A percentile compares a stretch with the other conserved stretches of the same genome.
Conservation (phyloP, 805 yeast genomes). For the Kuraishia molischiana region DNA sequence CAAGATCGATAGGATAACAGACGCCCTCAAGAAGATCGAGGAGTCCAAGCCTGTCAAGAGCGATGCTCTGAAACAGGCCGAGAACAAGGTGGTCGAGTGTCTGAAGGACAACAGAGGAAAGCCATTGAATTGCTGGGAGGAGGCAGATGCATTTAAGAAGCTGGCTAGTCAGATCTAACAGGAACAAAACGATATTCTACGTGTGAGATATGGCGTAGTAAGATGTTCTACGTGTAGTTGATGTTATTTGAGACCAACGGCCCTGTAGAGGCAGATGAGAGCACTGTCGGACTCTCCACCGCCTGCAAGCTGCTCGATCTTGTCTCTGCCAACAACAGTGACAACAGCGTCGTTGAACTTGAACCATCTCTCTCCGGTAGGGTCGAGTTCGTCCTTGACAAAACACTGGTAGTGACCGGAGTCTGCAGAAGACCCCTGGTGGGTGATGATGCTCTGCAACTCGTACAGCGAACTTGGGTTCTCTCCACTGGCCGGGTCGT, state of each 20-base stretch:
- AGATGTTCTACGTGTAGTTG: neutral
- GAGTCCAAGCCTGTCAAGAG: conserved; percentile 16
- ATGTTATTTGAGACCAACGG: conserved; percentile 53
- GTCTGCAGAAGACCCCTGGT: conserved; percentile 92
- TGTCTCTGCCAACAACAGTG: conserved; percentile 64
- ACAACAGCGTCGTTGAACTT: conserved; percentile 92
- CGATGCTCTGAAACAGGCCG: conserved; percentile 33
- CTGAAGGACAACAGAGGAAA: conserved; percentile 51
- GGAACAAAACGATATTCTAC: neutral
- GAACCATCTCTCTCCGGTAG: conserved; percentile 78
- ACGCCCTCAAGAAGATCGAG: conserved; percentile 21
- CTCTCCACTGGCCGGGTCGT: conserved; percentile 48
- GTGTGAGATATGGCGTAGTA: neutral
- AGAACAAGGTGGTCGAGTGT: conserved; percentile 46
- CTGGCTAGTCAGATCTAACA: conserved; percentile 37
- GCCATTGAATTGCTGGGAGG: conserved; percentile 76
- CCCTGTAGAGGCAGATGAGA: conserved; percentile 76
- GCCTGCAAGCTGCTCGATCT: conserved; percentile 80
- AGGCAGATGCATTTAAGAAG: conserved; percentile 59
- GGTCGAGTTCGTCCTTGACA: conserved; percentile 58
- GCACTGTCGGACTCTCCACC: conserved; percentile 99
- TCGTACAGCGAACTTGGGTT: conserved; percentile 87
- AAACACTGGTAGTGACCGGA: conserved; percentile 96
- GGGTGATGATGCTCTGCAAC: conserved; percentile 76
- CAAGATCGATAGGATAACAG: conserved; percentile 23